Evolutionary conservation across 352 stramenopile species (phyloP).

Genomic region (Phytophthora sp.): DNA sequence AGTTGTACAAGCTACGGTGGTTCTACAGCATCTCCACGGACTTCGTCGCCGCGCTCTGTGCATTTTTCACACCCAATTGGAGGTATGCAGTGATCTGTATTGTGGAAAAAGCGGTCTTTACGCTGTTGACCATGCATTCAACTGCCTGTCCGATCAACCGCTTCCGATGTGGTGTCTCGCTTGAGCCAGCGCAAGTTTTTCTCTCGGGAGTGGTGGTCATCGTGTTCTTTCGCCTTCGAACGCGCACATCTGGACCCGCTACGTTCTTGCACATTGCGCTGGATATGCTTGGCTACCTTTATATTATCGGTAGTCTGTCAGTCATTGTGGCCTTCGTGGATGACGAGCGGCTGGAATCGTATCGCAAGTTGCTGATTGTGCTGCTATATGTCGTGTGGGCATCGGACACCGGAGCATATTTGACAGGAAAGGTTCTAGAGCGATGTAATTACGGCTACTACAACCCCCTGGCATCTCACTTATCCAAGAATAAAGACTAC

Average conservation of each 20-base stretch:
- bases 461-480: slow-evolving; percentile 83
- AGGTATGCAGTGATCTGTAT: slow-evolving; percentile 72
- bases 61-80: slow-evolving; percentile 68
- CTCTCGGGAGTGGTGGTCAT: slow-evolving; percentile 61
- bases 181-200: slow-evolving; percentile 60
- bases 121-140: slow-evolving; percentile 67
- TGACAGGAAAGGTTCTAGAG: slow-evolving; percentile 90
- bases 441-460: slow-evolving; percentile 87
- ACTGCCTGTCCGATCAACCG: slow-evolving; percentile 78
- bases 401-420: slow-evolving; percentile 94
- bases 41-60: slow-evolving; percentile 61
- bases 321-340: slow-evolving; percentile 73
- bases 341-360: slow-evolving; percentile 54
- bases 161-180: slow-evolving; percentile 56
- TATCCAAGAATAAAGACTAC: slow-evolving; percentile 96
- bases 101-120: slow-evolving; percentile 73
- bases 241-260: slow-evolving; percentile 21
- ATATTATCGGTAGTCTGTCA: slow-evolving; percentile 71
- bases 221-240: slow-evolving; percentile 58
- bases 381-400: slow-evolving; percentile 78
- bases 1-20: slow-evolving; percentile 61
- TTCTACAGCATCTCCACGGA: slow-evolving; percentile 68
- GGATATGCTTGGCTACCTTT: slow-evolving; percentile 71
- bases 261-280: slow-evolving; percentile 58
- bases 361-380: slow-evolving; percentile 70